phyloP scores from a whole-genome alignment of 2,329 filamentous ascomycete genomes.

The Penicillium sp. region DNA sequence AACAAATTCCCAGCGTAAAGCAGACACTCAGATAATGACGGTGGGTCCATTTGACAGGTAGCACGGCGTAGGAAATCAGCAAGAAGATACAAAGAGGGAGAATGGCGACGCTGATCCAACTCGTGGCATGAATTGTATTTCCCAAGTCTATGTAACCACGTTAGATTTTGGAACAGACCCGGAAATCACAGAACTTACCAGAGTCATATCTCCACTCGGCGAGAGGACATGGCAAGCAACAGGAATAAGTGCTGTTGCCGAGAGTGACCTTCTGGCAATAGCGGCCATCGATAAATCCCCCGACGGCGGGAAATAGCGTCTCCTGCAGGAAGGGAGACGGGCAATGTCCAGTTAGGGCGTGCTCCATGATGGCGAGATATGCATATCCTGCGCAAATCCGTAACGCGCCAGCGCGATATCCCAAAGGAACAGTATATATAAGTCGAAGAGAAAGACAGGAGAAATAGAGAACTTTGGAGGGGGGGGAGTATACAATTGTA shows the following conservation, averaged over 20 bases:
- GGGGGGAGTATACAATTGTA: neutral
- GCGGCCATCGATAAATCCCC: slow-evolving; percentile 63
- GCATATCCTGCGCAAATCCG: slow-evolving; percentile 17
- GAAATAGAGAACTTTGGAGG: neutral
- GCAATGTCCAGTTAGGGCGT: slow-evolving; percentile 52
- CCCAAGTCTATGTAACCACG: slow-evolving; percentile 43
- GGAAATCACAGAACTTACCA: slow-evolving; percentile 37
- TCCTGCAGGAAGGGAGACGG: slow-evolving; percentile 67
- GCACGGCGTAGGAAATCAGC: slow-evolving; percentile 70
- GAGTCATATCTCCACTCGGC: slow-evolving; percentile 70
- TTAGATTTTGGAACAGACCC: slow-evolving; percentile 8
- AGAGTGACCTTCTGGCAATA: slow-evolving; percentile 52
- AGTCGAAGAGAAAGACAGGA: neutral
- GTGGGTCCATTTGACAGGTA: slow-evolving; percentile 85
- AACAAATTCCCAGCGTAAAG: slow-evolving; percentile 68
- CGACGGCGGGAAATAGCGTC: slow-evolving; percentile 55
- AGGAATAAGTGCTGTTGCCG: slow-evolving; percentile 54
- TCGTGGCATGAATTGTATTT: slow-evolving; percentile 63
- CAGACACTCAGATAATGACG: slow-evolving; percentile 92
- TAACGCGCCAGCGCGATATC: slow-evolving; percentile 26
- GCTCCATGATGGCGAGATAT: slow-evolving; percentile 22
- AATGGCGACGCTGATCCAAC: slow-evolving; percentile 77
- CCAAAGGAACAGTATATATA: neutral
- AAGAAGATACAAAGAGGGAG: slow-evolving; percentile 71
- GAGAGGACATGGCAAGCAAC: slow-evolving; percentile 87